Conservation (phyloP, 257 asterid species). For the Salvia splendens region DNA sequence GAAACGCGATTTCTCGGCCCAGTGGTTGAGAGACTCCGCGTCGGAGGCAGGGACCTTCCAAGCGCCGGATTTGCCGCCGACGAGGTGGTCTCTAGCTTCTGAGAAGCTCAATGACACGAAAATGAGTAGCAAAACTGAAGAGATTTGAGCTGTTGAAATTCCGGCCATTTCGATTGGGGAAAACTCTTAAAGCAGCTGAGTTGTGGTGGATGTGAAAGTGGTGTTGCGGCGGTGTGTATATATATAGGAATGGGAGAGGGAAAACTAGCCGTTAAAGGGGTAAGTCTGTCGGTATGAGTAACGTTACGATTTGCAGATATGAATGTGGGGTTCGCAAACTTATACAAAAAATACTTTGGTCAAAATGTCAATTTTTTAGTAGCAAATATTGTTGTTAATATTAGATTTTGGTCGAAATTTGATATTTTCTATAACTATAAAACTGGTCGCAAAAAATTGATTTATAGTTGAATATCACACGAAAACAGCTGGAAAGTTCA, state of each 20-base stretch:
- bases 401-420: too few relatives aligned
- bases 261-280: slow-evolving; percentile 46
- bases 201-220: background rate
- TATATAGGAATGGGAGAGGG: slow-evolving; percentile 22
- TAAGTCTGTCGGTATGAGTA: too few relatives aligned
- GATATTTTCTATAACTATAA: too few relatives aligned
- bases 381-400: too few relatives aligned
- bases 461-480: too few relatives aligned
- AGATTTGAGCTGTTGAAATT: slow-evolving; percentile 24
- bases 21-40: slow-evolving; percentile 57
- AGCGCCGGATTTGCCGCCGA: slow-evolving; percentile 60
- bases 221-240: slow-evolving; percentile 11
- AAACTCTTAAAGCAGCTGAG: background rate
- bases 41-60: slow-evolving; percentile 62
- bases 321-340: too few relatives aligned
- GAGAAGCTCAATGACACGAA: slow-evolving; percentile 39
- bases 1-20: slow-evolving; percentile 75
- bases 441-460: too few relatives aligned
- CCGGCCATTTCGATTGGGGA: slow-evolving; percentile 36
- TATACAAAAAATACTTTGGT: too few relatives aligned
- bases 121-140: slow-evolving; percentile 28
- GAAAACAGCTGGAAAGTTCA: too few relatives aligned
- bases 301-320: too few relatives aligned
- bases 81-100: slow-evolving; percentile 58
- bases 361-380: too few relatives aligned